Percentiles rank a stretch among this genome's conserved stretches.
These are phyloP conservation scores for Nyssa sinensis DNA, from an alignment of 148 eudicot genomes.

Conservation along the genomic window DNA sequence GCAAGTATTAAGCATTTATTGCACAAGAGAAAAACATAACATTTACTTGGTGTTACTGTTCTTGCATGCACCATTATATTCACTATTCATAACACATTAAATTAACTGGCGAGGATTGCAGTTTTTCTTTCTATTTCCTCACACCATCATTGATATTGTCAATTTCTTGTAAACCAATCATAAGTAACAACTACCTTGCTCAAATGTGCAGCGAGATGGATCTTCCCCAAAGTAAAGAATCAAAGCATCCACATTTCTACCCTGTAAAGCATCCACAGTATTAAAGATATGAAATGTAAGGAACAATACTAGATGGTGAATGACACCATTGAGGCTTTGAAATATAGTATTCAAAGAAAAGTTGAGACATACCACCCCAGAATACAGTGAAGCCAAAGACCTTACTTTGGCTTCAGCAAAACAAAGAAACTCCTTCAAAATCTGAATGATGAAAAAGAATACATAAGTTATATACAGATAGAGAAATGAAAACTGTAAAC, in stretches of 20 bases:
- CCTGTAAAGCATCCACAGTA: constrained; percentile 13
- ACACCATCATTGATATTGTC: not conserved
- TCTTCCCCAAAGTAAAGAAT: constrained; percentile 33
- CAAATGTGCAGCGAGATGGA: constrained; percentile 33
- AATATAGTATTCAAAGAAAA: not conserved
- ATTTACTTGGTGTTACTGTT: not conserved
- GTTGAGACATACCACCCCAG: constrained; percentile 63
- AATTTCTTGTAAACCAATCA: not conserved
- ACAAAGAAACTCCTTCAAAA: constrained; percentile 62
- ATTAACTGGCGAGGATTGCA: too few species aligned
- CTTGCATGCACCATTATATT: not conserved
- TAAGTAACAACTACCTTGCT: constrained; percentile 21
- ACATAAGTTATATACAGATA: constrained; percentile 9
- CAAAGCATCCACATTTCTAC: constrained; percentile 31
- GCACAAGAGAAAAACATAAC: not conserved
- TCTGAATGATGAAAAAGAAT: constrained; percentile 31
- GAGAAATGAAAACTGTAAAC: not conserved
- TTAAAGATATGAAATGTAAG: not conserved
- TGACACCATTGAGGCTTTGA: not conserved
- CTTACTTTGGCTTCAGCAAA: constrained; percentile 87
- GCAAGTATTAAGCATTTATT: not conserved
- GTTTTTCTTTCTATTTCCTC: too few species aligned
- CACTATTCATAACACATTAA: not conserved
- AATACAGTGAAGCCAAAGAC: constrained; percentile 72
- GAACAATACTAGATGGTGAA: not conserved